Evolutionary conservation across 2,329 filamentous ascomycete species (phyloP).

Genomic region (Fusarium sp.): DNA sequence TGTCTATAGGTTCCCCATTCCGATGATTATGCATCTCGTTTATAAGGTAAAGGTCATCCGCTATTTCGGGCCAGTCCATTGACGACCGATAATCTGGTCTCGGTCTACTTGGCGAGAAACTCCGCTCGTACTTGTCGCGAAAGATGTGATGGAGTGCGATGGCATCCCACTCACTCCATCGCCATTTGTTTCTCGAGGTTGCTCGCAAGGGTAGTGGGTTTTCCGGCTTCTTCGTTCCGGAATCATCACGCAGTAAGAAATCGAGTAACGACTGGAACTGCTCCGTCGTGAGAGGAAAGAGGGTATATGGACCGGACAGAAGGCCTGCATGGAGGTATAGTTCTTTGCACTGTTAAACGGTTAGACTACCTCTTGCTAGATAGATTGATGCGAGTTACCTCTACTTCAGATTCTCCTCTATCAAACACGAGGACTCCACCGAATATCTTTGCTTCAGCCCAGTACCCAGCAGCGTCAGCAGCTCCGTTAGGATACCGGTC

Average conservation of each 20-base stretch:
- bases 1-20: neutral
- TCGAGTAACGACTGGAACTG: conserved; percentile 17
- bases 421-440: conserved; percentile 27
- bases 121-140: conserved; percentile 16
- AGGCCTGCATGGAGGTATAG: neutral
- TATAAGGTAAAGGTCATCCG: neutral
- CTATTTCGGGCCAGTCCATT: conserved; percentile 18
- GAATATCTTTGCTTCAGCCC: conserved; percentile 29
- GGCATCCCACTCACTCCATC: conserved; percentile 15
- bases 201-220: conserved; percentile 7
- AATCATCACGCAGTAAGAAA: neutral
- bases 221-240: neutral
- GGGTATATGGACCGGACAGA: neutral
- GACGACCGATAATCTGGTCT: neutral
- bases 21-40: neutral
- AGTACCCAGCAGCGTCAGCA: conserved; percentile 22
- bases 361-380: no score
- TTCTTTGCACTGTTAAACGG: neutral
- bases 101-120: neutral
- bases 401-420: conserved; percentile 9
- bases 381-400: neutral
- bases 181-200: neutral
- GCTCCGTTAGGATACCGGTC: conserved; percentile 9
- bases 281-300: conserved; percentile 8
- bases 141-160: conserved; percentile 16